Percentiles rank a stretch among this genome's conserved stretches.
These are phyloP conservation scores for Ostreobium quekettii DNA, from an alignment of 139 green algal genomes.

Conservation along the genomic window DNA sequence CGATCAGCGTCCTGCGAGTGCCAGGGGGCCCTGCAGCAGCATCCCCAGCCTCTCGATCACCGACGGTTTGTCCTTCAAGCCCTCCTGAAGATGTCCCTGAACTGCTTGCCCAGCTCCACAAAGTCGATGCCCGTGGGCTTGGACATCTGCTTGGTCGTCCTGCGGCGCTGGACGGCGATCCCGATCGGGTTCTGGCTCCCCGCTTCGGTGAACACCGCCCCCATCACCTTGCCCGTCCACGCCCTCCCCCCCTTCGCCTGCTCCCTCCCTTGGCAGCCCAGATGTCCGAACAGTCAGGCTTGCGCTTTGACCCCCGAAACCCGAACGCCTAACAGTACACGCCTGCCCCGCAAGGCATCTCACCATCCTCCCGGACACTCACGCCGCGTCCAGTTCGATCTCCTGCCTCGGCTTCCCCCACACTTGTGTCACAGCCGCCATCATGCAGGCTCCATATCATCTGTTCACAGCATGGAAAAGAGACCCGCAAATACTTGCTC, in stretches of 20 bases:
- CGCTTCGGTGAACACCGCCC: slow-evolving; percentile 61
- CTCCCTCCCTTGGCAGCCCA: slow-evolving; percentile 23
- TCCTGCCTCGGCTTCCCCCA: too few species aligned
- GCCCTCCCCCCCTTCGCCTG: slow-evolving; percentile 26
- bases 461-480: too few species aligned
- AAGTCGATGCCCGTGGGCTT: slow-evolving; percentile 94
- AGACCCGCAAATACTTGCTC: too few species aligned
- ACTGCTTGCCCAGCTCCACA: slow-evolving; percentile 89
- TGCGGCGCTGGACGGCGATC: slow-evolving; percentile 63
- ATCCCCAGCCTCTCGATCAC: slow-evolving; percentile 89
- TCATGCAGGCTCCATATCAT: too few species aligned
- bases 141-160: slow-evolving; percentile 79
- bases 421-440: too few species aligned
- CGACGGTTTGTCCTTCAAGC: slow-evolving; percentile 81
- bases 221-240: slow-evolving; percentile 38
- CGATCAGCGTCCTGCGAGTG: slow-evolving; percentile 98
- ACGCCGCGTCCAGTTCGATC: too few species aligned
- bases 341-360: slow-evolving; percentile 52
- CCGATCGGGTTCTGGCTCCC: slow-evolving; percentile 50
- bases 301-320: slow-evolving; percentile 70
- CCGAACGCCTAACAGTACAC: slow-evolving; percentile 85
- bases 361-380: slow-evolving; percentile 52
- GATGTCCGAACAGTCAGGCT: slow-evolving; percentile 51
- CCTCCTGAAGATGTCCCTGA: slow-evolving; percentile 94
- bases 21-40: slow-evolving; percentile 68